Percentiles rank a stretch among this genome's conserved stretches.
Evolutionary conservation across 192 early-diverging fungal species (phyloP).

Genomic region (Spinellus fusiger): DNA sequence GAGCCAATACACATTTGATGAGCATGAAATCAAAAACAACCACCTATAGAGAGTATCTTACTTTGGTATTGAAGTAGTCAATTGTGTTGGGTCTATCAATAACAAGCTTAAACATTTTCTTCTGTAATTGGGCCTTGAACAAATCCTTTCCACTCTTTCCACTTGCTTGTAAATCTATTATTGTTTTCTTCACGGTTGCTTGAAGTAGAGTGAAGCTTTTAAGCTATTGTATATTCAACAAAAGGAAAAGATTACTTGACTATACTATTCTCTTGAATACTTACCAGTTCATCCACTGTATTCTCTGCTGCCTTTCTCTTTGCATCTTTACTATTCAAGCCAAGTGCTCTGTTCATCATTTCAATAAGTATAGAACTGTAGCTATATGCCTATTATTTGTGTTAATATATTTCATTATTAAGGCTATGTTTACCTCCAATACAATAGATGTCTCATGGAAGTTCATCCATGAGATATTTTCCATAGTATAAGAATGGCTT

Average conservation of each 20-base stretch:
- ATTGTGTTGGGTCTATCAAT: background rate
- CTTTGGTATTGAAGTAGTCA: slow-evolving; percentile 11
- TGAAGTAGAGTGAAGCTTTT: slow-evolving; percentile 6
- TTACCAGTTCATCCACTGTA: slow-evolving; percentile 3
- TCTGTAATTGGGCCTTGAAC: slow-evolving; percentile 19
- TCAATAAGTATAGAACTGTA: slow-evolving; percentile 24
- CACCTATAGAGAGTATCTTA: slow-evolving; percentile 1
- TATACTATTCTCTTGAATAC: background rate
- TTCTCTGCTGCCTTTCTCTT: slow-evolving; percentile 22
- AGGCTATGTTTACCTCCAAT: slow-evolving; percentile 5
- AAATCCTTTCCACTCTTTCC: slow-evolving; percentile 12
- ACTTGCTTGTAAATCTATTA: slow-evolving; percentile 11
- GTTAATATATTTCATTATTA: background rate
- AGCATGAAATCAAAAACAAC: background rate
- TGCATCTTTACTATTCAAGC: slow-evolving; percentile 20
- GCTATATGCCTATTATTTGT: slow-evolving; percentile 11
- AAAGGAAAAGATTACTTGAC: background rate
- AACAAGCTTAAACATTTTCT: slow-evolving; percentile 12
- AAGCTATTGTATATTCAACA: background rate
- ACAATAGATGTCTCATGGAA: slow-evolving; percentile 10
- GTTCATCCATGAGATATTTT: slow-evolving; percentile 5
- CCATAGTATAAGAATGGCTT: background rate
- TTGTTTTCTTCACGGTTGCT: slow-evolving; percentile 3
- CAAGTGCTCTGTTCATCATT: slow-evolving; percentile 16
- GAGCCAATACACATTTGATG: background rate